Evolutionary conservation across 2,329 filamentous ascomycete species (phyloP).

Genomic region (Hymenoscyphus scutula): DNA sequence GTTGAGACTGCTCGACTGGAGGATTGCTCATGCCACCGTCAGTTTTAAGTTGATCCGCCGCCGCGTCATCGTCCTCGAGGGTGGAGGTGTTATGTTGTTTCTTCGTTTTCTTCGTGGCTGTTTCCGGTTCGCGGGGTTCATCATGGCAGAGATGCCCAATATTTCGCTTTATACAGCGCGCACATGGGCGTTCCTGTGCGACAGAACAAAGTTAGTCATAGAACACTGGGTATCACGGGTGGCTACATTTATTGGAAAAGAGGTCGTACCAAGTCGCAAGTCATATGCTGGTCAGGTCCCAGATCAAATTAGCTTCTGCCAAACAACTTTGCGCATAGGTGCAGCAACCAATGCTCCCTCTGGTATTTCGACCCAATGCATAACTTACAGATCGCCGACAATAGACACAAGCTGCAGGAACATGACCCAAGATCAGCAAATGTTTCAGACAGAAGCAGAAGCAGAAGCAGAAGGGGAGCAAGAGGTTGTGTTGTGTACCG

Average conservation of each 20-base stretch:
- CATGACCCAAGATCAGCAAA: slow-evolving; percentile 37
- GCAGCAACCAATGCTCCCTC: slow-evolving; percentile 30
- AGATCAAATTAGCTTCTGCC: slow-evolving; percentile 37
- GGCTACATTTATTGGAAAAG: slow-evolving; percentile 31
- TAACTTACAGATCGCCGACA: slow-evolving; percentile 84
- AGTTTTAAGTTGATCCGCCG: slow-evolving; percentile 50
- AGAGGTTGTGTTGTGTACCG: slow-evolving; percentile 57
- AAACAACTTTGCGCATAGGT: slow-evolving; percentile 35
- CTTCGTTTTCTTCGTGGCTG: slow-evolving; percentile 71
- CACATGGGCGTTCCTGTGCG: slow-evolving; percentile 85
- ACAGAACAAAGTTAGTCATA: slow-evolving; percentile 34
- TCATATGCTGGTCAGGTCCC: slow-evolving; percentile 69
- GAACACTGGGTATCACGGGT: slow-evolving; percentile 33
- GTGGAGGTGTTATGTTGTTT: slow-evolving; percentile 55
- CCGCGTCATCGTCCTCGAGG: slow-evolving; percentile 58
- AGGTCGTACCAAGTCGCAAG: slow-evolving; percentile 77
- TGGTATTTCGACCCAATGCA: slow-evolving; percentile 35
- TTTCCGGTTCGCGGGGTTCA: slow-evolving; percentile 80
- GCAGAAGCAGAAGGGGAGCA: slow-evolving; percentile 24
- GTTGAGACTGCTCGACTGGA: slow-evolving; percentile 54
- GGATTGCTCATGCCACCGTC: slow-evolving; percentile 50
- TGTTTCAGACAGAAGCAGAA: slow-evolving; percentile 28
- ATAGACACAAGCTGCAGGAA: slow-evolving; percentile 76
- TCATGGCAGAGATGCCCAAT: slow-evolving; percentile 98
- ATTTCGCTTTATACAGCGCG: slow-evolving; percentile 95